Evolutionary conservation across 1,284 basidiomycete genomes (phyloP), one percentile per base, ranked within the genome.

Genomic region (Puccinia horiana): DNA sequence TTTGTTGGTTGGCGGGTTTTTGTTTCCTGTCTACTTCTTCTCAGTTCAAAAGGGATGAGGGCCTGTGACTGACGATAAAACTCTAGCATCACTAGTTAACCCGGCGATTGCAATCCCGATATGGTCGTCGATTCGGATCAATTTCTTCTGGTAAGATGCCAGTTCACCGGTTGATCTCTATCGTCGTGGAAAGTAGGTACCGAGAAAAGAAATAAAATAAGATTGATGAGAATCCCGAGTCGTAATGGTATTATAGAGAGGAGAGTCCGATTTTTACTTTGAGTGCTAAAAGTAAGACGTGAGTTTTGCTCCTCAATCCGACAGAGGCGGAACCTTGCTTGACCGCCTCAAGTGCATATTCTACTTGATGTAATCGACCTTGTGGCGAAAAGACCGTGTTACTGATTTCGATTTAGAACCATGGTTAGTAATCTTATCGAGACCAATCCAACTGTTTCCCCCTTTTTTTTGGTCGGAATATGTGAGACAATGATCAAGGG

Each of bases 261-360:
- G 54, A 44, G 40, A 23, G 23, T 70, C 11, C 8, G 42, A 29
- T n/a, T 86, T n/a, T 87, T 69, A 93, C 94, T 90, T 97, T 99
- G 83, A 99, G 89, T 11, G 96, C 96, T 75, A 99, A 89, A 37
- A 99, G 90, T 81, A 99, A 91, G 32, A 95, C 93, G 88, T 99
- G 97, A 0, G 94, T 98, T 88, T 95, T 94, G 82, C 94, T 96
- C 84, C 96, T 91, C 85, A 99, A 88, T 61, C 97, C 97, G 73
- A 99, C 96, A 44, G 95, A 96, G 32, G 97, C 97, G 83, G 95
- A 98, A 83, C 97, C 97, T 87, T 99, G 97, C 90, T 99, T 99
- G 85, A 99, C 96, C 84, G 97, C 97, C 88, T 99, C 97, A 82
- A 98, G 91, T 4, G 97, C 96, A 91, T 99, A 99, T 88, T 99